Percentiles rank a stretch among this genome's conserved stretches.
Conservation (phyloP, 2,329 filamentous ascomycete species). For the Diaporthe velutina region DNA sequence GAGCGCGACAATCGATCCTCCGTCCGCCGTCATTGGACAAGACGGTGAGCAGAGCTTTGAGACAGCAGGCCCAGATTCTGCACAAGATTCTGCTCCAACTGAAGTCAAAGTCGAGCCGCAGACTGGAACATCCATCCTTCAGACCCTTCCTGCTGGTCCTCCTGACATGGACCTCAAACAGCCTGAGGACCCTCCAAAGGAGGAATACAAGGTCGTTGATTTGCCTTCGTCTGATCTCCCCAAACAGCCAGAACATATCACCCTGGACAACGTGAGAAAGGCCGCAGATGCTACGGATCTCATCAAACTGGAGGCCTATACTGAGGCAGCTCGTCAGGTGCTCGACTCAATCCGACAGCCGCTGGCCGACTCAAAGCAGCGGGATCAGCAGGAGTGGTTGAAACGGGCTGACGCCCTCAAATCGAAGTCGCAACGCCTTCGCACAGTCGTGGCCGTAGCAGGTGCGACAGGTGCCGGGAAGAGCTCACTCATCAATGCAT, state of each 20-base stretch:
- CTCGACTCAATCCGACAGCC: slow-evolving; percentile 23
- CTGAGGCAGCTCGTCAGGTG: not conserved
- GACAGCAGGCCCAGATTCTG: no score
- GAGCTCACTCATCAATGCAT: slow-evolving; percentile 72
- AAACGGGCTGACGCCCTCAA: slow-evolving; percentile 54
- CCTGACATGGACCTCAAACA: not conserved
- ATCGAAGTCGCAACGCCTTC: slow-evolving; percentile 51
- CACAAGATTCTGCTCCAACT: not conserved
- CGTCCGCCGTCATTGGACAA: not conserved
- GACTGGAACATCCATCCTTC: not conserved
- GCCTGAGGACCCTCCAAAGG: not conserved
- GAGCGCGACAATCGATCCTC: not conserved
- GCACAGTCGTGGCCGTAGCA: slow-evolving; percentile 68
- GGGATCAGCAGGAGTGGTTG: slow-evolving; percentile 45
- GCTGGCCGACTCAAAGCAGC: slow-evolving; percentile 36
- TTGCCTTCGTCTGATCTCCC: no score
- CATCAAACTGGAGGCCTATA: slow-evolving; percentile 5
- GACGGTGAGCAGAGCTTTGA: not conserved
- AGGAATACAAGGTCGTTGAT: not conserved
- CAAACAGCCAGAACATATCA: not conserved
- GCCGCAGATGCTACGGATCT: not conserved
- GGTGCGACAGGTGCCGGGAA: slow-evolving; percentile 75
- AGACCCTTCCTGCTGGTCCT: not conserved
- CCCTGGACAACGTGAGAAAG: slow-evolving; percentile 3
- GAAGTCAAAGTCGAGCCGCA: slow-evolving; percentile 8